Evolutionary conservation across 441 rosid species (phyloP).

Genomic region (Gossypium davidsonii): DNA sequence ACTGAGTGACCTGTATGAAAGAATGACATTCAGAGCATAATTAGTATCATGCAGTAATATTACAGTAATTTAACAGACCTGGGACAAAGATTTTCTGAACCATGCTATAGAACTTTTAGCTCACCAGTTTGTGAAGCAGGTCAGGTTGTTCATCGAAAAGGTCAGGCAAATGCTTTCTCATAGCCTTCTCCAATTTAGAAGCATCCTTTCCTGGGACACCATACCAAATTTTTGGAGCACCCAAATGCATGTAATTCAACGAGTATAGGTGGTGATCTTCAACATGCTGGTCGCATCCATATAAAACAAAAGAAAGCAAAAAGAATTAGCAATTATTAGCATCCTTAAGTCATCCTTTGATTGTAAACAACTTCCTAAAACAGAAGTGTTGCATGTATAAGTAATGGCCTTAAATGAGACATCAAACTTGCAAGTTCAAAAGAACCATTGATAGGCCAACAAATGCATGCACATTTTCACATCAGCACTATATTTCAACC

Average conservation of each 20-base stretch:
- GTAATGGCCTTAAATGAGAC: background rate
- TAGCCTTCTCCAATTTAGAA: conserved; percentile 73
- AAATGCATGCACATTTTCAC: conserved; percentile 4
- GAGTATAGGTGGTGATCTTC: conserved; percentile 99
- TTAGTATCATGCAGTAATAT: background rate
- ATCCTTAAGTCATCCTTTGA: conserved; percentile 1
- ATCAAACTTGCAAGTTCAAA: background rate
- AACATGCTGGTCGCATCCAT: conserved; percentile 65
- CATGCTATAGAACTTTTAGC: conserved; percentile 21
- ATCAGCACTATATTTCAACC: background rate
- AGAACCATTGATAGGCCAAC: background rate
- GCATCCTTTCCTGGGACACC: conserved; percentile 86
- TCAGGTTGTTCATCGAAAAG: conserved; percentile 98
- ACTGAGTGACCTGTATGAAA: conserved; percentile 81
- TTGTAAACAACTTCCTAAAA: background rate
- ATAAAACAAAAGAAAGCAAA: conserved; percentile 9
- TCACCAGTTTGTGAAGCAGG: conserved; percentile 94
- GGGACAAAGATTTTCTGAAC: background rate
- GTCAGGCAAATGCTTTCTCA: conserved; percentile 91
- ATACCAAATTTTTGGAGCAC: conserved; percentile 96
- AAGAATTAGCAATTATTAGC: conserved; percentile 17
- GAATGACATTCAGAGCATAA: conserved; percentile 10
- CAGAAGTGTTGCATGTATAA: background rate
- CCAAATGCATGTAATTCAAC: conserved; percentile 95
- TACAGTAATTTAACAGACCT: background rate